A percentile compares a stretch with the other conserved stretches of the same genome.
Conservation (phyloP, 1,284 basidiomycete species). For the Fomitopsis palustris region DNA sequence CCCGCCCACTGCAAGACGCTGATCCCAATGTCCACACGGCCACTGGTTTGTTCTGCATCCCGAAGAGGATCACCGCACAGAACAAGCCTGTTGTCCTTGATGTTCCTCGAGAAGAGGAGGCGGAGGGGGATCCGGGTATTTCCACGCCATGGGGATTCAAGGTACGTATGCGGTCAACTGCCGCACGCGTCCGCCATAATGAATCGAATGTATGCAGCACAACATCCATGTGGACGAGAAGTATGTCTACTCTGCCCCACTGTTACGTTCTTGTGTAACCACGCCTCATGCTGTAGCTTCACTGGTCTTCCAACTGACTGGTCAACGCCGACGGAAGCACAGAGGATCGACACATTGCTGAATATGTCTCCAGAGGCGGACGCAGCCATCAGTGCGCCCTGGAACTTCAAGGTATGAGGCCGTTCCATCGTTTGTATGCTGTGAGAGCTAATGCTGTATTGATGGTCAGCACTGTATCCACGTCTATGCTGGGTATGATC, state of each 20-base stretch:
- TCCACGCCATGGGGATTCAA: background rate
- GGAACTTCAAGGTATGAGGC: constrained; percentile 4
- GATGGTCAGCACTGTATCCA: constrained; percentile 2
- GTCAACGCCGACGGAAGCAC: background rate
- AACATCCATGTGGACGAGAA: background rate
- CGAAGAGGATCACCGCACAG: background rate
- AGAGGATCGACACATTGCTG: background rate
- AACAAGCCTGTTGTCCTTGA: background rate
- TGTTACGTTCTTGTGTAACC: background rate
- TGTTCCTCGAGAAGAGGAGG: background rate
- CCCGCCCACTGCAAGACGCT: background rate
- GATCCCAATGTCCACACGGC: background rate
- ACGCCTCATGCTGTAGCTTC: background rate
- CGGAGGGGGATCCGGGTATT: background rate
- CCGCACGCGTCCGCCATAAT: too few species aligned
- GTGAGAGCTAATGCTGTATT: background rate
- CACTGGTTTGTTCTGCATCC: background rate
- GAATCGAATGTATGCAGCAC: background rate
- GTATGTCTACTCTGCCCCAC: background rate
- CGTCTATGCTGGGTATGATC: constrained; percentile 4
- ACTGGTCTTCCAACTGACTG: background rate
- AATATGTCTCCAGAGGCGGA: background rate
- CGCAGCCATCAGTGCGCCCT: constrained; percentile 1
- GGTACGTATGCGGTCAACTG: background rate
- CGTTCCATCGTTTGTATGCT: background rate